Evolutionary conservation across 345 rosid species (phyloP), one percentile per base, ranked within the genome.

Genomic region (Chamaenerion angustifolium): DNA sequence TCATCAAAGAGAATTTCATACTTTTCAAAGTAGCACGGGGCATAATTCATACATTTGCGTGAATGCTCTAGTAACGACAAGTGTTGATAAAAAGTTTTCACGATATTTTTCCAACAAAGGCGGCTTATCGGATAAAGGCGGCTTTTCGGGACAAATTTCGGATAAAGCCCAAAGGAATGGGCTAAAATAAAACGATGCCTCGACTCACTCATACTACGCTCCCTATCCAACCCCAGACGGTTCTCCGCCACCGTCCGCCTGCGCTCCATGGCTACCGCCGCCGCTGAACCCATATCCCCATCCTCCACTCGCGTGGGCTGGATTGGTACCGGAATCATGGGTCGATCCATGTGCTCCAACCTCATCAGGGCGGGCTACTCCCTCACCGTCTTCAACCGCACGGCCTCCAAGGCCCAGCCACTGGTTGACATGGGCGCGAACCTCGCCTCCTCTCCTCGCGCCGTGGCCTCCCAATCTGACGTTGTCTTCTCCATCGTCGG

Each of bases 311-410:
- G 82, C 27, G 51, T 86, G 14, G 98, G 98, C 11, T 90, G 94
- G 98, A 83, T 86, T 44, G 98, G 95, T 42, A 90, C 88, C 37
- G 94, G 95, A 35, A 71, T 90, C 1, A 86, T 90, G 98, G 98
- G 94, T 44, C 56, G 73, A 18, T 78, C 83, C 48, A 83, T 86
- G 96, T 86, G 94, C 57, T 61, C 73, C 45, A 94, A 86, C 70
- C 61, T 90, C 25, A 65, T 90, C 72, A 60, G 57, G 48, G 92
- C 96, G 51, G 98, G 98, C 46, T 90, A 74, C 70, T 45, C 73
- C 16, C 57, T 90, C 66, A 75, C 92, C 45, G 78, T 90, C 68
- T 86, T 83, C 92, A 90, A 76, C 58, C 83, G 98, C 16, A 86
- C 98, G 19, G 52, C 67, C 68, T 65, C 92, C 63, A 86, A 90